Percentiles rank a stretch among this genome's conserved stretches.
Evolutionary conservation across 192 early-diverging fungal species (phyloP).

Genomic region (Radiomyces spectabilis): DNA sequence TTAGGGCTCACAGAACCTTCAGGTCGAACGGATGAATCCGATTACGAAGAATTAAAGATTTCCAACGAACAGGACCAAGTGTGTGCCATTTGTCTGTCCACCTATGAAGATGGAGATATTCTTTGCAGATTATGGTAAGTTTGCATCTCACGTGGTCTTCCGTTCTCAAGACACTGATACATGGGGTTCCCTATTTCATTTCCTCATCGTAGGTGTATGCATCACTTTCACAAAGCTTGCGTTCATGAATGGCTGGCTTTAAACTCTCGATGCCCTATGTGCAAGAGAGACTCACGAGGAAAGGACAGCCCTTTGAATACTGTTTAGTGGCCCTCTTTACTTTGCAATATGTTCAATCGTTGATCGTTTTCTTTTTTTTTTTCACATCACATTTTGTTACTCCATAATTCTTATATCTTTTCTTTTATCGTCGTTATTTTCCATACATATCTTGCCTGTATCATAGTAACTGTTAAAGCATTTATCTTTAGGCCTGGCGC

Average conservation of each 20-base stretch:
- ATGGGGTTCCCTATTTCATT: no score
- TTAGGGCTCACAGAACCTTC: slow-evolving; percentile 1
- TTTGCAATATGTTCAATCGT: no score
- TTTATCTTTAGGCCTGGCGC: no score
- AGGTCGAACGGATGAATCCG: background rate
- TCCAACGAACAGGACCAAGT: slow-evolving; percentile 26
- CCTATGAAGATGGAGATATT: slow-evolving; percentile 22
- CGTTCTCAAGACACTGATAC: no score
- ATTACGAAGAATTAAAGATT: slow-evolving; percentile 15
- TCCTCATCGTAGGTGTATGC: slow-evolving; percentile 33
- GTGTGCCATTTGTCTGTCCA: slow-evolving; percentile 73
- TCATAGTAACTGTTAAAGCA: no score
- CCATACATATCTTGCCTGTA: no score
- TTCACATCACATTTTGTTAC: no score
- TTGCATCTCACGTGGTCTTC: background rate
- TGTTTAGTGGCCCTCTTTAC: no score
- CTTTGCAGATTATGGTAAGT: slow-evolving; percentile 1
- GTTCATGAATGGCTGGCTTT: slow-evolving; percentile 76
- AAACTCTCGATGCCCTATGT: slow-evolving; percentile 70
- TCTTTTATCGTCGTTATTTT: no score
- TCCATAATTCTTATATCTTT: no score
- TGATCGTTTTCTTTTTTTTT: no score
- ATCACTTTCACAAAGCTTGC: slow-evolving; percentile 80
- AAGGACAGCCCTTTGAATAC: no score
- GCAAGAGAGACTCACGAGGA: slow-evolving; percentile 51